Conservation (phyloP, 768 basidiomycete genomes). For the Phylloporus arenicola region DNA sequence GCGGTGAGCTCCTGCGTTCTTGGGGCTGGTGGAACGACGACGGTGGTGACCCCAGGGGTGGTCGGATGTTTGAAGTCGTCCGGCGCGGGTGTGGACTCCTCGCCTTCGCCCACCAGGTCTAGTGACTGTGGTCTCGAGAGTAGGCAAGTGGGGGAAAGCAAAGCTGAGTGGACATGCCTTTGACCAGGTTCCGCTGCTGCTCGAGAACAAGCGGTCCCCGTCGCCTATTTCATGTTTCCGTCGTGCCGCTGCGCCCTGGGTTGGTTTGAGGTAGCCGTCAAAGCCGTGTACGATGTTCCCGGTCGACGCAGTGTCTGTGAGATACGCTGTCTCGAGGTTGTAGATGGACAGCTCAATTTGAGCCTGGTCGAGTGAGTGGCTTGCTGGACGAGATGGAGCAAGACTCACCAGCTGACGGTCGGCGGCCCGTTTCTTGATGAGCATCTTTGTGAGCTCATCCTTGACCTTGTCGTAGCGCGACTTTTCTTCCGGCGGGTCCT, state of each 20-base stretch:
- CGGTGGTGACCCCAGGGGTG: slow-evolving; percentile 71
- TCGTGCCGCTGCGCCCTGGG: slow-evolving; percentile 44
- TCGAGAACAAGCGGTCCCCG: slow-evolving; percentile 75
- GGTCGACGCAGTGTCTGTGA: slow-evolving; percentile 75
- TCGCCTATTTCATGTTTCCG: slow-evolving; percentile 75
- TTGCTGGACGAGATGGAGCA: not conserved
- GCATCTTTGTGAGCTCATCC: slow-evolving; percentile 68
- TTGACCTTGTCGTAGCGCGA: slow-evolving; percentile 65
- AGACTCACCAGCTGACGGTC: slow-evolving; percentile 71
- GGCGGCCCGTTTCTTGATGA: slow-evolving; percentile 66
- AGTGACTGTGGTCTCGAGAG: slow-evolving; percentile 51
- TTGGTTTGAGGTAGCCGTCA: slow-evolving; percentile 79
- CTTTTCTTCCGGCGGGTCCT: slow-evolving; percentile 53
- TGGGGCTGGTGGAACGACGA: slow-evolving; percentile 70
- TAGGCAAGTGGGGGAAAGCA: slow-evolving; percentile 3
- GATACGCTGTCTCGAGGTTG: slow-evolving; percentile 67
- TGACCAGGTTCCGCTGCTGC: slow-evolving; percentile 69
- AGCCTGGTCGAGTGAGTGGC: slow-evolving; percentile 41
- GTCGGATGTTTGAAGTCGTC: slow-evolving; percentile 65
- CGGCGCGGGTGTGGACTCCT: slow-evolving; percentile 52
- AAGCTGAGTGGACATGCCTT: slow-evolving; percentile 43
- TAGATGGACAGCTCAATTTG: slow-evolving; percentile 75
- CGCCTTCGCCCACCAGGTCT: slow-evolving; percentile 68
- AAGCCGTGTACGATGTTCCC: slow-evolving; percentile 88
- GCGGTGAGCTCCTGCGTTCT: slow-evolving; percentile 61